Base-by-base conservation (phyloP, 192 early-diverging fungal species). In the Physocladia obscura region DNA sequence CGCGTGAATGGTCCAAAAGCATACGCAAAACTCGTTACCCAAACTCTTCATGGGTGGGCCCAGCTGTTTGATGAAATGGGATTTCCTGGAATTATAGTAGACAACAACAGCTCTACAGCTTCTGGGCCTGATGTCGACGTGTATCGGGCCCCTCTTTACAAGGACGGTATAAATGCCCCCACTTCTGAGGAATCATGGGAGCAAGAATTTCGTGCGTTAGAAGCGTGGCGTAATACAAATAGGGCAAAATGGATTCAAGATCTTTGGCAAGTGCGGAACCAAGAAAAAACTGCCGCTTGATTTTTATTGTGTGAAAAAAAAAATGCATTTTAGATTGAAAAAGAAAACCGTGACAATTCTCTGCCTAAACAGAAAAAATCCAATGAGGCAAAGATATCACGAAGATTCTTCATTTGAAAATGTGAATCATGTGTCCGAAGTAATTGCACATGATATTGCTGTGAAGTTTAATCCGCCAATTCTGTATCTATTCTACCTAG, bases 11-110 rank as follows among this genome's bases (percentile, higher is more conserved):
- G 27, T 21, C 63, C 63, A 15, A 49, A 52, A 21, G 29, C n/a
- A n/a, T 65, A 65, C 26, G 27, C 49, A 36, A 49, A 26, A 5
- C 6, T 65, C 19, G 34, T 31, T 31, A 13, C 11, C 27, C 21
- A 65, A 32, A 65, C 32, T 6, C 32, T 51, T 3, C 47, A 52
- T 34, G 63, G 63, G 2, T 65, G 63, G 63, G 63, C 63, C n/a
- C 30, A 65, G 8, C 48, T 65, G 26, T 65, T 65, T 24, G 49
- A 32, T 6, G 29, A 31, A 2, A 38, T 65, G 29, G 63, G 63
- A 27, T 65, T 59, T 59, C 29, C 57, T 1, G 57, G 26, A 15
- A 59, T 59, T n/a, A 59, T 35, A 19, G 30, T 59, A 35, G 57
- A 59, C 34, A 35, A 35, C 1, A 37, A 59, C 19, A n/a, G n/a